phyloP scores from a whole-genome alignment of 1,284 basidiomycete genomes.

The Trichosporon sp. region DNA sequence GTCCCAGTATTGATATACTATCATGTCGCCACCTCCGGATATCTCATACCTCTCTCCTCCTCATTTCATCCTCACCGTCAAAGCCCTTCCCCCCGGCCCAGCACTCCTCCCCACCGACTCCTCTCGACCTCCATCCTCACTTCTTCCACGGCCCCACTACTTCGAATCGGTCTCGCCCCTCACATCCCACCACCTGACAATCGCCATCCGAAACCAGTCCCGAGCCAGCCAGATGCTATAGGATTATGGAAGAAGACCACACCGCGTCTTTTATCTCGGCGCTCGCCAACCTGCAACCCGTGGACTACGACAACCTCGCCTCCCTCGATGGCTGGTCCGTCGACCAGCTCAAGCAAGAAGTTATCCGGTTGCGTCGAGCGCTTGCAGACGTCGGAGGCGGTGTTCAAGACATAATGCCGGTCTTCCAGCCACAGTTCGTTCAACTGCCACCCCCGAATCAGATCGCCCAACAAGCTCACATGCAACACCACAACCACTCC shows the following conservation, averaged over 20 bases:
- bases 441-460: slow-evolving; percentile 13
- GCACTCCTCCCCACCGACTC: background rate
- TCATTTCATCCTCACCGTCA: slow-evolving; percentile 3
- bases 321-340: slow-evolving; percentile 37
- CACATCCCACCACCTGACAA: background rate
- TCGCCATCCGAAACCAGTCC: background rate
- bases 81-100: background rate
- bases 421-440: slow-evolving; percentile 18
- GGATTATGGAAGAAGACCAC: slow-evolving; percentile 33
- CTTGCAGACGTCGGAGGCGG: slow-evolving; percentile 17
- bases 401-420: slow-evolving; percentile 5
- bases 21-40: slow-evolving; percentile 20
- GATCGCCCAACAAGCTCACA: slow-evolving; percentile 14
- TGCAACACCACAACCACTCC: slow-evolving; percentile 12
- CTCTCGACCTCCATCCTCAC: background rate
- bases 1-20: slow-evolving; percentile 14
- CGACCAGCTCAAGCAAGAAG: slow-evolving; percentile 41
- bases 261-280: slow-evolving; percentile 32
- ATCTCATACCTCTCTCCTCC: slow-evolving; percentile 2
- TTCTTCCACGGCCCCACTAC: background rate
- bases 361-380: slow-evolving; percentile 38
- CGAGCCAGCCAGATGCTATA: slow-evolving; percentile 9
- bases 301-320: slow-evolving; percentile 23
- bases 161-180: background rate
- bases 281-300: slow-evolving; percentile 27